Evolutionary conservation across 306 rosid genomes (phyloP).

Genomic region (Cotoneaster glaucophyllus): DNA sequence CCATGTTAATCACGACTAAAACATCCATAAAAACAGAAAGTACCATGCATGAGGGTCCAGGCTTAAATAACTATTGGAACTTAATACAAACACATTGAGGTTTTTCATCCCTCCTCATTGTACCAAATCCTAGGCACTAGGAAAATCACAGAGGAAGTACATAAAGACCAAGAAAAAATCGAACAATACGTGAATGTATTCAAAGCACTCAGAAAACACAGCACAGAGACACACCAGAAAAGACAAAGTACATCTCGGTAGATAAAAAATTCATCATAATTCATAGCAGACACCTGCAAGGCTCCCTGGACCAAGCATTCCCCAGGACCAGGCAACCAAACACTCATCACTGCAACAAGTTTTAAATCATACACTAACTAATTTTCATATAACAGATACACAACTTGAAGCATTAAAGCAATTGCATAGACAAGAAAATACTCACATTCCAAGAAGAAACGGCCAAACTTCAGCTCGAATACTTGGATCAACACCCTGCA

Average conservation of each 20-base stretch:
- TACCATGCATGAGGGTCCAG: background rate
- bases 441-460: slow-evolving; percentile 24
- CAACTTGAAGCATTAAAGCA: background rate
- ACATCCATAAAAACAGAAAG: background rate
- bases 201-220: background rate
- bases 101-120: background rate
- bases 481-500: slow-evolving; percentile 23
- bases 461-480: slow-evolving; percentile 25
- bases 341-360: background rate
- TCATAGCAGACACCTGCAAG: background rate
- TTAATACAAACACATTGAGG: background rate
- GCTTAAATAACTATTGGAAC: background rate
- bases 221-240: background rate
- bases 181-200: background rate
- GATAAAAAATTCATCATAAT: background rate
- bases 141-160: background rate
- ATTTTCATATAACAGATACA: background rate
- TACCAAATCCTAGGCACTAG: background rate
- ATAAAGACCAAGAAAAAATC: background rate
- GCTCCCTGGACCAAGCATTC: background rate
- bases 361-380: background rate
- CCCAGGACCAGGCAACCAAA: background rate
- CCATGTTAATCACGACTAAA: background rate
- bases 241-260: background rate
- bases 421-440: background rate